Percentiles rank a stretch among this genome's conserved stretches.
phyloP scores from a whole-genome alignment of 1,284 basidiomycete genomes.

The Cryptococcus sp. region DNA sequence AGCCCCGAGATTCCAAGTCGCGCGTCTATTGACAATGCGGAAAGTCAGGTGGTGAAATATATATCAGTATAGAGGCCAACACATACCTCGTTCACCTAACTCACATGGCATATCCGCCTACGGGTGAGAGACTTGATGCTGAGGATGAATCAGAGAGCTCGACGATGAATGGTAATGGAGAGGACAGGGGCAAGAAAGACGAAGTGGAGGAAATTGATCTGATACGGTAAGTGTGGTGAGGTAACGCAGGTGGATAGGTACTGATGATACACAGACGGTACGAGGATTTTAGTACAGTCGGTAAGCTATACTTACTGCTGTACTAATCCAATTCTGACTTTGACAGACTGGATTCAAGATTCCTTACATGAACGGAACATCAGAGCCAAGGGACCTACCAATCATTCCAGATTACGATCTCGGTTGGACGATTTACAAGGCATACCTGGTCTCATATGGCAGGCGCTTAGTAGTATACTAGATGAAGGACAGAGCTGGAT shows the following conservation, averaged over 20 bases:
- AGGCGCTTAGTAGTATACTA: slow-evolving; percentile 55
- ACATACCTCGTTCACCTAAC: too few species aligned
- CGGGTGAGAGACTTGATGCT: background rate
- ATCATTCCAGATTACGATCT: slow-evolving; percentile 40
- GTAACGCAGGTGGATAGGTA: slow-evolving; percentile 8
- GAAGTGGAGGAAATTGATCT: slow-evolving; percentile 49
- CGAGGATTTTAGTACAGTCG: slow-evolving; percentile 75
- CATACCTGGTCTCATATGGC: slow-evolving; percentile 58
- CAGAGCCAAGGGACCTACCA: slow-evolving; percentile 54
- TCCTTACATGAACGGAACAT: slow-evolving; percentile 75
- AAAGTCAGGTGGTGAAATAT: too few species aligned
- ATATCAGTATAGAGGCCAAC: too few species aligned
- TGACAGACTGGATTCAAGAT: slow-evolving; percentile 90
- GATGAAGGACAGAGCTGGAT: slow-evolving; percentile 63
- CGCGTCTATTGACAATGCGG: too few species aligned
- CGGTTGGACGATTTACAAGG: slow-evolving; percentile 38
- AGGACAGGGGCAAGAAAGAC: background rate
- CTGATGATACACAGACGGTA: slow-evolving; percentile 38
- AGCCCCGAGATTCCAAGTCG: too few species aligned
- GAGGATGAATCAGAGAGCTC: background rate
- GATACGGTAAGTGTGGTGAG: slow-evolving; percentile 40
- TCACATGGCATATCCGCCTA: background rate
- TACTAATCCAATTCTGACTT: background rate
- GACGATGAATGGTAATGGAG: background rate
- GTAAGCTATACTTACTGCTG: slow-evolving; percentile 45